Percentiles rank a stretch among this genome's conserved stretches.
Conservation (phyloP, 2,329 filamentous ascomycete species). For the Penicillium paneum region DNA sequence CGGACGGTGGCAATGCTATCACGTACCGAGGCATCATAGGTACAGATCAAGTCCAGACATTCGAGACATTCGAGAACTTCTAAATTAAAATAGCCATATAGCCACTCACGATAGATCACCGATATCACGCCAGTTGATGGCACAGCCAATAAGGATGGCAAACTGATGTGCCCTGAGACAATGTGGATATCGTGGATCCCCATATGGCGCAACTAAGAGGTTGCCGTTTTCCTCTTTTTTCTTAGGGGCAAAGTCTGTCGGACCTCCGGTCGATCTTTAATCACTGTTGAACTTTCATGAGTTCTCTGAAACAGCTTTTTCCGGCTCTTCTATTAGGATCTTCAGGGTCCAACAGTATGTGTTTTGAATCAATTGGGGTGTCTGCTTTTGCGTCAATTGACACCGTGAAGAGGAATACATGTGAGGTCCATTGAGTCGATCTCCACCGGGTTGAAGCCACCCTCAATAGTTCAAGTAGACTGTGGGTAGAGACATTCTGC, state of each 20-base stretch:
- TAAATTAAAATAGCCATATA: not conserved
- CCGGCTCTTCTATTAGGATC: not conserved
- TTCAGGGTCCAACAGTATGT: not conserved
- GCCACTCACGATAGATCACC: not conserved
- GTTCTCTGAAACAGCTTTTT: not conserved
- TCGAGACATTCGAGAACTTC: not conserved
- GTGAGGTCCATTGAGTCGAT: not conserved
- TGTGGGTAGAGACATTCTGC: not conserved
- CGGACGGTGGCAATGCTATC: not conserved
- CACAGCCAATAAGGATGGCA: not conserved
- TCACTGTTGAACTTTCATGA: not conserved
- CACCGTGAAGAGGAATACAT: not conserved
- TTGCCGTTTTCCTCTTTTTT: not conserved
- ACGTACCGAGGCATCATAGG: not conserved
- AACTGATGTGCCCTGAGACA: constrained; percentile 4
- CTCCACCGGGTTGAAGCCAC: not conserved
- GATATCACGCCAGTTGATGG: not conserved
- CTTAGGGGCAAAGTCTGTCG: not conserved
- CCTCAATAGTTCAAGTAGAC: not conserved
- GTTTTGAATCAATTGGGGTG: not conserved
- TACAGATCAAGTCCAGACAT: not conserved
- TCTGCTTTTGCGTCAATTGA: not conserved
- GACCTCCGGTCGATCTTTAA: constrained; percentile 1
- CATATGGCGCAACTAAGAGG: not conserved
- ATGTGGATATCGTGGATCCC: constrained; percentile 2